Evolutionary conservation across 1,139 yeast species (phyloP).

Genomic region (Kodamaea arcana): DNA sequence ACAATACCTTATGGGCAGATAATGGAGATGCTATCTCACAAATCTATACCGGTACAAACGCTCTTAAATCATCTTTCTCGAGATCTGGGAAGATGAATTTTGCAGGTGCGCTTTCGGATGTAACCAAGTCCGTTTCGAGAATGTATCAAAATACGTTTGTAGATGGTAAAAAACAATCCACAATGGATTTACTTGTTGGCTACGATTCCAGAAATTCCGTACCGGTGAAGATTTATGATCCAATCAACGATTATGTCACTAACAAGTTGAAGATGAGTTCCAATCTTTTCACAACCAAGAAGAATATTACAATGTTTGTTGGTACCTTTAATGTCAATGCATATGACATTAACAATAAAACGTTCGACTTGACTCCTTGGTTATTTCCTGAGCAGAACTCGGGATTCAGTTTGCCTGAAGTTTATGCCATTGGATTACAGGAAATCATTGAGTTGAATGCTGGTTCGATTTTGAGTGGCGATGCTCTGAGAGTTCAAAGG

Average conservation of each 20-base stretch:
- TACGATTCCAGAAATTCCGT: constrained; percentile 63
- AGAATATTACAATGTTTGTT: constrained; percentile 61
- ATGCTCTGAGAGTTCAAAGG: constrained; percentile 56
- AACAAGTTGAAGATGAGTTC: constrained; percentile 51
- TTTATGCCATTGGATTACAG: constrained; percentile 85
- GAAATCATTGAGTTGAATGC: constrained; percentile 90
- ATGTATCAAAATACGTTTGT: constrained; percentile 94
- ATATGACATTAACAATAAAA: constrained; percentile 39
- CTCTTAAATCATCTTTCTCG: constrained; percentile 88
- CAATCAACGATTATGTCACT: constrained; percentile 76
- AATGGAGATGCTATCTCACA: constrained; percentile 97
- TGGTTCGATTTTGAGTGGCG: constrained; percentile 69
- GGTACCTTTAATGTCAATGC: constrained; percentile 94
- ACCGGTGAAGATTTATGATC: constrained; percentile 78
- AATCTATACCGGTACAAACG: constrained; percentile 96
- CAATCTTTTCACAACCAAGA: constrained; percentile 56
- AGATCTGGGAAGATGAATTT: constrained; percentile 93
- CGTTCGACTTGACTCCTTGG: constrained; percentile 68
- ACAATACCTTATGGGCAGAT: constrained; percentile 92
- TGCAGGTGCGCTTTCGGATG: constrained; percentile 95
- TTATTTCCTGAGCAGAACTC: constrained; percentile 66
- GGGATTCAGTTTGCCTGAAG: constrained; percentile 50
- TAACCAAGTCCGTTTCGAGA: constrained; percentile 90
- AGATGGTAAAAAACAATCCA: constrained; percentile 83
- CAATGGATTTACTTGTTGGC: constrained; percentile 84